phyloP scores from a whole-genome alignment of 2,329 filamentous ascomycete species.

The Exserohilum turcica region DNA sequence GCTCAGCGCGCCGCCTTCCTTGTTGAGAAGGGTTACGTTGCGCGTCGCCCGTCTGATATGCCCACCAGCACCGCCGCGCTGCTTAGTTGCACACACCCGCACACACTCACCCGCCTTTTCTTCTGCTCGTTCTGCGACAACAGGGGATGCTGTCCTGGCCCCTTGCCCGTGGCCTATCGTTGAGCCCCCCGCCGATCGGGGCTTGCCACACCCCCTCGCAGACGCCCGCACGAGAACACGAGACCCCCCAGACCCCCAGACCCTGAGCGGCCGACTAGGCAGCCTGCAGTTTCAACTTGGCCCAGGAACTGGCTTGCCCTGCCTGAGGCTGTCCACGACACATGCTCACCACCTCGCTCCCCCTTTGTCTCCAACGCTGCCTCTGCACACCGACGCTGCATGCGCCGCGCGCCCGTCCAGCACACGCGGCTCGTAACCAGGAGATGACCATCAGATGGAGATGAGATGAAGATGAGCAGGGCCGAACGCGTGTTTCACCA shows the following conservation, averaged over 20 bases:
- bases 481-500: conserved; percentile 30
- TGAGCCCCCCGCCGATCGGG: background rate
- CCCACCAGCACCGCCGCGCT: too few species aligned
- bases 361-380: too few species aligned
- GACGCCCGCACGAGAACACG: background rate
- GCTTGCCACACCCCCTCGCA: background rate
- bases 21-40: conserved; percentile 1
- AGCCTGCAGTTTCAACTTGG: conserved; percentile 8
- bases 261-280: background rate
- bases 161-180: background rate
- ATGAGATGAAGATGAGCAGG: conserved; percentile 28
- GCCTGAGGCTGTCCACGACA: too few species aligned
- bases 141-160: background rate
- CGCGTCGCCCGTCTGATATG: background rate
- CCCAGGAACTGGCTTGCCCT: too few species aligned
- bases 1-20: background rate
- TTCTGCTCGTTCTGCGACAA: background rate
- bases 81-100: too few species aligned
- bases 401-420: conserved; percentile 3
- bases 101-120: too few species aligned
- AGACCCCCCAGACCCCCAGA: too few species aligned
- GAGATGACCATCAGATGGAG: background rate
- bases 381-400: background rate
- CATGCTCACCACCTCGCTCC: too few species aligned
- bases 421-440: background rate